A percentile compares a stretch with the other conserved stretches of the same genome.
phyloP scores from a whole-genome alignment of 108 stramenopile genomes.

The Skeletonema marinoi region DNA sequence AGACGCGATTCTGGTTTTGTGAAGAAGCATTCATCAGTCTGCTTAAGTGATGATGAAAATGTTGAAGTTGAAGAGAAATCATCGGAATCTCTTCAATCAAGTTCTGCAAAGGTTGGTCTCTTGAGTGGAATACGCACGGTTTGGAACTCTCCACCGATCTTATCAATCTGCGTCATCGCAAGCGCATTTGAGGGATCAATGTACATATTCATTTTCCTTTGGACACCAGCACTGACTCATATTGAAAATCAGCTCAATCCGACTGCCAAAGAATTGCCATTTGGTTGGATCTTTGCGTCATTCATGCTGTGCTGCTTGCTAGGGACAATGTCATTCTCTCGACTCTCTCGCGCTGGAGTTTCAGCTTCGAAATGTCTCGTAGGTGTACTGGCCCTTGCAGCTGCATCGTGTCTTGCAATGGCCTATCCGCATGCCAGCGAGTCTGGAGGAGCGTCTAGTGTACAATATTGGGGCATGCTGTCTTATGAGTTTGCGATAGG shows the following conservation, averaged over 20 bases:
- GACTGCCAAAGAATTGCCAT: constrained; percentile 80
- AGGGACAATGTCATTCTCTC: constrained; percentile 83
- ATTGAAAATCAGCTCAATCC: constrained; percentile 23
- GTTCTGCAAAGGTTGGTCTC: constrained; percentile 34
- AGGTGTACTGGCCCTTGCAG: constrained; percentile 60
- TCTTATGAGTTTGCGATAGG: constrained; percentile 95
- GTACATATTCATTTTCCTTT: constrained; percentile 96
- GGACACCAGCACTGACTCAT: constrained; percentile 89
- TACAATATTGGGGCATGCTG: constrained; percentile 82
- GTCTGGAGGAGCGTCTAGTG: constrained; percentile 37
- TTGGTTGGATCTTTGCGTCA: constrained; percentile 92
- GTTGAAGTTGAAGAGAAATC: not conserved
- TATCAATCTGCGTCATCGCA: constrained; percentile 83
- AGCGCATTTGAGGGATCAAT: constrained; percentile 90
- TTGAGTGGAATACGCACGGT: constrained; percentile 62
- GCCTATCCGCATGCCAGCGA: constrained; percentile 37
- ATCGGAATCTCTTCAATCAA: not conserved
- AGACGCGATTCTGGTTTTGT: not conserved
- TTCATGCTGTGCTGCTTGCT: constrained; percentile 96
- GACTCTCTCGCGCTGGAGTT: constrained; percentile 54
- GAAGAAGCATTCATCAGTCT: constrained; percentile 29
- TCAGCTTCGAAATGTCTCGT: constrained; percentile 68
- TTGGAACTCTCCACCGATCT: constrained; percentile 61
- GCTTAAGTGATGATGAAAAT: constrained; percentile 4
- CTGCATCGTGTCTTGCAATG: constrained; percentile 47